Evolutionary conservation across 2,329 filamentous ascomycete genomes (phyloP), one percentile per base, ranked within the genome.

Genomic region (Sporothrix globosa): DNA sequence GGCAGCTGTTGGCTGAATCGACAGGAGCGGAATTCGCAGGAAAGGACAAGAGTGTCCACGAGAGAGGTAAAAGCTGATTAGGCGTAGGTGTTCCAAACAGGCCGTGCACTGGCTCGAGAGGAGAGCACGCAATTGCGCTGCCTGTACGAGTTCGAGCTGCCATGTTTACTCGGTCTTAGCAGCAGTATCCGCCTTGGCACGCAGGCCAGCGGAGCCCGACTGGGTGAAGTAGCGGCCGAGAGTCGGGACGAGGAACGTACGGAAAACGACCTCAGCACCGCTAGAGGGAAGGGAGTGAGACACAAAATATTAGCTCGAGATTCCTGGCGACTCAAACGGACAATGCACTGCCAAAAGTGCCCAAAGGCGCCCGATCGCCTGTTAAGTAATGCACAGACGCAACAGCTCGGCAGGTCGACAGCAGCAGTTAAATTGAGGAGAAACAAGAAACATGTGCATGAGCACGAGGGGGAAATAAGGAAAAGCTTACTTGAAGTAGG

Each of bases 241-340:
- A 77, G 96, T 89, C 77, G 96, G 96, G 80, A 92, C 89, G 80
- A 99, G 83, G 88, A 98, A 92, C 74, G 94, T 97, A 82, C 92
- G 91, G 92, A 98, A 99, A 84, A 99, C 87, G 79, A 98, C 84
- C 82, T 98, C 93, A 78, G 96, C 95, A 80, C 96, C 96, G 80
- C 96, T 98, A 74, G 66, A 54, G 48, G 52, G 60, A 58, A 52
- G 41, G 52, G n/a, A 65, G 39, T 46, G 67, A 61, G 70, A 69
- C 30, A 65, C 58, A 53, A 7, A 39, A 44, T 14, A 54, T 79
- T 39, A 77, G 73, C 70, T 50, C 46, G 4, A 19, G 53, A 69
- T 69, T 69, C 58, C 67, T 39, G 11, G 44, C 44, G 1, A 24
- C 1, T 4, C 61, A 48, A 34, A 24, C 24, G 7, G 44, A 65